Evolutionary conservation across 1,139 yeast genomes (phyloP).

Genomic region (Saccharomyces hybrid): DNA sequence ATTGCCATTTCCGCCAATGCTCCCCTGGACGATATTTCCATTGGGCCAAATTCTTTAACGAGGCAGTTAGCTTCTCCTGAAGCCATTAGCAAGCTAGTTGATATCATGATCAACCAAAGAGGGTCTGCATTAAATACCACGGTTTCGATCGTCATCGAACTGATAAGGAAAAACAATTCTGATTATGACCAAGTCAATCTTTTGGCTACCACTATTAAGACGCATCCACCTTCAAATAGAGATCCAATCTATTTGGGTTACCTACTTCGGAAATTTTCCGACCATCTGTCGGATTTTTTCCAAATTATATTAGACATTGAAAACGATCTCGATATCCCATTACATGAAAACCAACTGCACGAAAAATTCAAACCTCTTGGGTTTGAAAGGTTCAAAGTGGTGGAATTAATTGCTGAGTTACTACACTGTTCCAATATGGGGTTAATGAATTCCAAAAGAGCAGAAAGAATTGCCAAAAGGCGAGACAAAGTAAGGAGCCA

Average conservation of each 20-base stretch:
- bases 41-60: slow-evolving; percentile 91
- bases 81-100: slow-evolving; percentile 54
- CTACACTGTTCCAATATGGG: slow-evolving; percentile 97
- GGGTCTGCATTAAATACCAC: slow-evolving; percentile 90
- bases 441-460: slow-evolving; percentile 73
- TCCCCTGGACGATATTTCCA: slow-evolving; percentile 62
- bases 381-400: slow-evolving; percentile 87
- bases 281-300: slow-evolving; percentile 39
- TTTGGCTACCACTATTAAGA: slow-evolving; percentile 64
- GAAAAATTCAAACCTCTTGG: slow-evolving; percentile 67
- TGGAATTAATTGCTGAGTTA: slow-evolving; percentile 89
- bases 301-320: slow-evolving; percentile 26
- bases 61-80: slow-evolving; percentile 75
- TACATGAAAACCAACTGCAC: slow-evolving; percentile 25
- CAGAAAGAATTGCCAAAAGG: slow-evolving; percentile 67
- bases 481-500: slow-evolving; percentile 62
- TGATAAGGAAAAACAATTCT: slow-evolving; percentile 89
- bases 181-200: slow-evolving; percentile 91
- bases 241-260: slow-evolving; percentile 55
- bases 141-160: slow-evolving; percentile 90
- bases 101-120: slow-evolving; percentile 65
- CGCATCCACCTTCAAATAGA: slow-evolving; percentile 88
- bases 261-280: slow-evolving; percentile 32
- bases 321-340: slow-evolving; percentile 8
- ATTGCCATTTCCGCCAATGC: slow-evolving; percentile 84